phyloP scores from a whole-genome alignment of 345 rosid genomes.

The Populus tremula region DNA sequence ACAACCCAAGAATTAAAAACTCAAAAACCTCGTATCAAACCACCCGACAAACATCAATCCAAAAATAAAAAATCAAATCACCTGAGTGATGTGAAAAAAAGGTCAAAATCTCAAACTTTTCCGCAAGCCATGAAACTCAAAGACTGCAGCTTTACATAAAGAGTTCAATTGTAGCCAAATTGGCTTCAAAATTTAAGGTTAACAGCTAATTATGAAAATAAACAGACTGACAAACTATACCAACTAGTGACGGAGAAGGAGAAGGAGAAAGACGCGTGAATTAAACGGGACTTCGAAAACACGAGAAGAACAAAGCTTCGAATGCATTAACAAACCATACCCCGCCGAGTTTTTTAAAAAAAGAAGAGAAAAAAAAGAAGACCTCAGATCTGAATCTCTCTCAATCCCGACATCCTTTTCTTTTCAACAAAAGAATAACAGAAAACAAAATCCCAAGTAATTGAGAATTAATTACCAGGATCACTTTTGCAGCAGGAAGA shows the following conservation, averaged over 20 bases:
- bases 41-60: neutral
- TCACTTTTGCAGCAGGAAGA: neutral
- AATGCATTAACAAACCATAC: slow-evolving; percentile 19
- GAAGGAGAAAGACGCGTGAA: neutral
- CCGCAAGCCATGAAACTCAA: neutral
- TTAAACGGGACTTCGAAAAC: slow-evolving; percentile 24
- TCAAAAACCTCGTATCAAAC: neutral
- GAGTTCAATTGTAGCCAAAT: slow-evolving; percentile 5
- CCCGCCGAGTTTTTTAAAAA: slow-evolving; percentile 2
- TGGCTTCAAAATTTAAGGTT: neutral
- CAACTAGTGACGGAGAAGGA: slow-evolving; percentile 22
- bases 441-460: neutral
- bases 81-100: neutral
- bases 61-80: neutral
- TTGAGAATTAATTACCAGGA: neutral
- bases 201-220: neutral
- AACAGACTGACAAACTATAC: slow-evolving; percentile 25
- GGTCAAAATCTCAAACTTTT: neutral
- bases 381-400: slow-evolving; percentile 40
- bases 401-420: neutral
- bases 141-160: slow-evolving; percentile 28
- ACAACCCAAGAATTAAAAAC: neutral
- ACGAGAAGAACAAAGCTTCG: slow-evolving; percentile 36
- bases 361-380: neutral
- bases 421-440: too few species aligned